These are phyloP conservation scores for Nematocida sp. DNA, from an alignment of 371 early-diverging fungal species.

Conservation along the genomic window DNA sequence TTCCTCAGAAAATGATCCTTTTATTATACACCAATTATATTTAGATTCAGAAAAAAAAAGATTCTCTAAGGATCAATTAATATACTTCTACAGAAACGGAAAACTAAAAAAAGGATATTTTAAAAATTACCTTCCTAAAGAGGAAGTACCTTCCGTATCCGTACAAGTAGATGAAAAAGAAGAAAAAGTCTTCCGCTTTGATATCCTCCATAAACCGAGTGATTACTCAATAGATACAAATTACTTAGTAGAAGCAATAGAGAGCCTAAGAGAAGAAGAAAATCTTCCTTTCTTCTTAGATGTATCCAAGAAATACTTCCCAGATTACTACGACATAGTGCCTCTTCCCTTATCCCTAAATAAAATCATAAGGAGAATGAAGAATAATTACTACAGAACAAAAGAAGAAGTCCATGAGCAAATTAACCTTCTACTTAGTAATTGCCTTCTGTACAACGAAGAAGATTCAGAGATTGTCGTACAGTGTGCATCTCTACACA, in stretches of 20 bases:
- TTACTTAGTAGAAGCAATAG: neutral
- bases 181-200: neutral
- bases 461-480: slow-evolving; percentile 26
- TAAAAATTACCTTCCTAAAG: slow-evolving; percentile 12
- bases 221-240: slow-evolving; percentile 12
- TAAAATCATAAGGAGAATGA: slow-evolving; percentile 72
- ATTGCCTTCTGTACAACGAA: slow-evolving; percentile 78
- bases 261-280: neutral
- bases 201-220: neutral
- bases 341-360: slow-evolving; percentile 87
- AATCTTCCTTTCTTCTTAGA: slow-evolving; percentile 8
- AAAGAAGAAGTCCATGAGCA: slow-evolving; percentile 73
- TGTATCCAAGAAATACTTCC: slow-evolving; percentile 68
- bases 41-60: neutral
- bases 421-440: slow-evolving; percentile 74
- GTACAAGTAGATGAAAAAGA: neutral
- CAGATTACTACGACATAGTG: slow-evolving; percentile 88
- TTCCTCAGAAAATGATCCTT: slow-evolving; percentile 5
- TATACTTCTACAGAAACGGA: slow-evolving; percentile 12
- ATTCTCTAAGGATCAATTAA: neutral
- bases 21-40: slow-evolving; percentile 10
- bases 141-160: neutral
- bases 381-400: slow-evolving; percentile 72
- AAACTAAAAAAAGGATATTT: slow-evolving; percentile 19
- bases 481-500: neutral